Conservation (phyloP, 805 yeast genomes). For the Yarrowia sp. region DNA sequence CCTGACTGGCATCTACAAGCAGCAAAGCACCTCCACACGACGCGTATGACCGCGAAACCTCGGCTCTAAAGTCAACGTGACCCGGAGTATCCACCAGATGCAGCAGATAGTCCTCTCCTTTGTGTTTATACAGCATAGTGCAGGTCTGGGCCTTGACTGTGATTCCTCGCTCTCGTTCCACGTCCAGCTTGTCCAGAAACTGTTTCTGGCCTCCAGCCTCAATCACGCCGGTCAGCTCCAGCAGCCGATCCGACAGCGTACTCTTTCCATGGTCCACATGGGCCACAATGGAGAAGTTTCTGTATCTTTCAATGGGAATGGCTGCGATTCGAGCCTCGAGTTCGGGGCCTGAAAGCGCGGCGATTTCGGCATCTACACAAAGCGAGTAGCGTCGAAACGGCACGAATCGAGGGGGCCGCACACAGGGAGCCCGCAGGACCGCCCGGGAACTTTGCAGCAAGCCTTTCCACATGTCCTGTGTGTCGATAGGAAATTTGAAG, state of each 20-base stretch:
- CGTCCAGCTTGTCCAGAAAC: slow-evolving; percentile 89
- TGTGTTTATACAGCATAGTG: slow-evolving; percentile 80
- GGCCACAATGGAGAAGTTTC: slow-evolving; percentile 94
- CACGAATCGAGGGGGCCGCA: not conserved
- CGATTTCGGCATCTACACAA: slow-evolving; percentile 22
- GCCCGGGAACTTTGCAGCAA: slow-evolving; percentile 2
- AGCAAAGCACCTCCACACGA: slow-evolving; percentile 94
- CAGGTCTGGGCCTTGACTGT: slow-evolving; percentile 98
- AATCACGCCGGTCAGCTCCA: slow-evolving; percentile 90
- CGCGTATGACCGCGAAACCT: slow-evolving; percentile 92
- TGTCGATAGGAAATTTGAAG: not conserved
- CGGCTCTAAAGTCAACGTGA: slow-evolving; percentile 94
- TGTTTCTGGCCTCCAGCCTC: slow-evolving; percentile 77
- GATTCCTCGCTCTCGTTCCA: slow-evolving; percentile 94
- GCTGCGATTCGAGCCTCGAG: slow-evolving; percentile 67
- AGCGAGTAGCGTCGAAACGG: slow-evolving; percentile 11
- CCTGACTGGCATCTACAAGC: slow-evolving; percentile 93
- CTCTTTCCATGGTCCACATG: slow-evolving; percentile 87
- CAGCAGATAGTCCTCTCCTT: slow-evolving; percentile 75
- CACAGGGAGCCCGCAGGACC: not conserved
- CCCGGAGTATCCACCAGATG: slow-evolving; percentile 98
- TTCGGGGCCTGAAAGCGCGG: slow-evolving; percentile 40
- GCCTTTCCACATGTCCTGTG: slow-evolving; percentile 15
- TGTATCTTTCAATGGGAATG: slow-evolving; percentile 81
- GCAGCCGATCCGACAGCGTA: slow-evolving; percentile 83